Evolutionary conservation across 2,329 filamentous ascomycete genomes (phyloP).

Genomic region (Cytospora piceicola): DNA sequence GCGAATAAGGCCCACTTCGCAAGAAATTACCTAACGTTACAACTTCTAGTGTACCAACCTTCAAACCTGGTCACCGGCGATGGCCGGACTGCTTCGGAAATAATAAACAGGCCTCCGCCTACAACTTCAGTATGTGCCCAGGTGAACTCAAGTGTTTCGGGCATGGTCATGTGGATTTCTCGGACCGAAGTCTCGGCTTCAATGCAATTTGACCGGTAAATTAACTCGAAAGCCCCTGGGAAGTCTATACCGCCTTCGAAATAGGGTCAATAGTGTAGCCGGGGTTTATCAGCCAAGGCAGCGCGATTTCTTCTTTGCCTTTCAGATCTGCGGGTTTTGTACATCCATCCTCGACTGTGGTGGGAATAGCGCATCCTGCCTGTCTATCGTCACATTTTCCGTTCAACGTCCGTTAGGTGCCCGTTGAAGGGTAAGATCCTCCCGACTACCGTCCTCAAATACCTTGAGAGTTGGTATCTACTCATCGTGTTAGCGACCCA

Average conservation of each 20-base stretch:
- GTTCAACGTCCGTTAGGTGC: conserved; percentile 1
- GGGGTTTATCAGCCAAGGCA: neutral
- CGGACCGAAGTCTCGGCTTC: too few species aligned
- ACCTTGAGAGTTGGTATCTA: conserved; percentile 17
- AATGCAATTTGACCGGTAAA: too few species aligned
- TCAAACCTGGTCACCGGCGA: neutral
- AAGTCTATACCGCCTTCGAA: neutral
- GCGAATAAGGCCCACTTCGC: neutral
- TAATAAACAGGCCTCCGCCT: too few species aligned
- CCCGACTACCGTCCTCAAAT: conserved; percentile 17
- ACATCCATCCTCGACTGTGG: neutral
- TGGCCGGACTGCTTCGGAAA: neutral
- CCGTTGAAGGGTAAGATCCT: conserved; percentile 10
- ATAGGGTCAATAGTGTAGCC: too few species aligned
- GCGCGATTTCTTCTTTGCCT: neutral
- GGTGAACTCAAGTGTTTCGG: too few species aligned
- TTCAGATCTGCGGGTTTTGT: neutral
- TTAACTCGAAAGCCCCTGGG: neutral
- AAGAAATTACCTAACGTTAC: neutral
- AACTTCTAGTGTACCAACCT: neutral
- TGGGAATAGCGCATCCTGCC: neutral
- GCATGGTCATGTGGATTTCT: too few species aligned
- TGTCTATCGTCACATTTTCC: neutral
- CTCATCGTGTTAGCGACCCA: neutral
- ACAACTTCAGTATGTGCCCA: too few species aligned